Evolutionary conservation across 805 yeast species (phyloP), one percentile per base, ranked within the genome.

Genomic region (Lipomyces oligophaga): DNA sequence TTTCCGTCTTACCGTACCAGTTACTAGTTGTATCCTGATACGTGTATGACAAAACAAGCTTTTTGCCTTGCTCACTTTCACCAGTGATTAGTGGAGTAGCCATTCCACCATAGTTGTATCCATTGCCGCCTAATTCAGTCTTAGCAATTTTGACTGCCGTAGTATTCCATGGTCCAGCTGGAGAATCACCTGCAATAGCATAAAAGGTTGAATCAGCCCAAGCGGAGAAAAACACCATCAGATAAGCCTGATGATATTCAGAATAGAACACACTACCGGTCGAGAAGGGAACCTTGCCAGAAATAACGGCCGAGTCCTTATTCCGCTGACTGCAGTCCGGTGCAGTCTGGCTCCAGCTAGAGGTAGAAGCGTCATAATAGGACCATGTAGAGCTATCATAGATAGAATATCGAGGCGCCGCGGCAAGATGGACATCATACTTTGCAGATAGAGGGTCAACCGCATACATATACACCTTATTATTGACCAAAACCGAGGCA

Each of bases 81-180:
- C 16, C 40, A 19, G 19, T 18, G 34, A 19, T 38, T 6, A 49
- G 30, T 1, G 55, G 47, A 10, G 34, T 18, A 8, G 55, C 55
- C 38, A 24, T 40, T n/a, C 43, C 55, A 16, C 55, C 55, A 22
- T 51, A 51, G 46, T 51, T 51, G 49, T 49, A 51, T 13, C 50
- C 50, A n/a, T 40, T 43, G 16, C 10, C 5, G 13, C 55, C 55
- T 7, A 32, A 20, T 19, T 22, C 34, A 13, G 55, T 43, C 36
- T 42, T 21, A 35, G 24, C 35, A 16, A 51, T 36, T 20, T 30
- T 27, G n/a, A 15, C 32, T 10, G 44, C 22, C 7, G 34, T 18
- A 5, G 28, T 34, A 31, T 41, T 26, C 55, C 55, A 51, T 4
- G 55, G 55, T 2, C 55, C 55, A 16, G 31, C 24, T 6, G 55